Conservation (phyloP, 139 green algal species). For the Coelastrella sp. region DNA sequence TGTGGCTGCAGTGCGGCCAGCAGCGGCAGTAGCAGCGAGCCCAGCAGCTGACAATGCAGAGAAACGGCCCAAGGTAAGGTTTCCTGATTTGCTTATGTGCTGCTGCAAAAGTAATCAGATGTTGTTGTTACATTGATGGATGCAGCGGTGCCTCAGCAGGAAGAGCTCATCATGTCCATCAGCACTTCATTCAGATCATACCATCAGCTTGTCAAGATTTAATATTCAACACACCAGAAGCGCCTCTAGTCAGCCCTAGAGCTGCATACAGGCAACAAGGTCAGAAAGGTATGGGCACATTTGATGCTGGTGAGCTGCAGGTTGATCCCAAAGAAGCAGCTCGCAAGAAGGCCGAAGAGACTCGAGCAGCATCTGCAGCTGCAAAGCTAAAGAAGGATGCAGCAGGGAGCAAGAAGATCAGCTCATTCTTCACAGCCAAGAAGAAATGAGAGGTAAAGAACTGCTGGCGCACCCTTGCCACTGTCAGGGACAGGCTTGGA, state of each 20-base stretch:
- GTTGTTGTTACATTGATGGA: neutral
- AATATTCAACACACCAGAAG: too few species aligned
- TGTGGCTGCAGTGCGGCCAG: neutral
- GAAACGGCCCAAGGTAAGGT: conserved; percentile 25
- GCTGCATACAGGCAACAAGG: neutral
- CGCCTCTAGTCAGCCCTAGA: too few species aligned
- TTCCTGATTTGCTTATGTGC: neutral
- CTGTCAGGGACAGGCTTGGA: neutral
- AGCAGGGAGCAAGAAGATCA: conserved; percentile 57
- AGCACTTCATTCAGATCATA: too few species aligned
- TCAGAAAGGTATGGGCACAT: neutral
- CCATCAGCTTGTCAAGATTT: neutral
- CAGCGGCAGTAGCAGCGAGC: neutral
- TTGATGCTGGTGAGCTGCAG: neutral
- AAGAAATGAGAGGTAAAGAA: neutral
- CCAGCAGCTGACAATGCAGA: neutral
- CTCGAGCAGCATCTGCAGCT: conserved; percentile 34
- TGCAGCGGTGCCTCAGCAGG: neutral
- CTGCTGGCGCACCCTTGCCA: neutral
- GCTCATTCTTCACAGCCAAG: conserved; percentile 56
- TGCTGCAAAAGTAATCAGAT: neutral
- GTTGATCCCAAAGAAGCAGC: conserved; percentile 48
- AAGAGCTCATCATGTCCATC: too few species aligned
- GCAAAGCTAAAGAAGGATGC: conserved; percentile 52
- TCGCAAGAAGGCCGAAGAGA: conserved; percentile 40